These are phyloP conservation scores for Beta lomatogona DNA, from an alignment of 179 eudicot genomes.

Conservation along the genomic window DNA sequence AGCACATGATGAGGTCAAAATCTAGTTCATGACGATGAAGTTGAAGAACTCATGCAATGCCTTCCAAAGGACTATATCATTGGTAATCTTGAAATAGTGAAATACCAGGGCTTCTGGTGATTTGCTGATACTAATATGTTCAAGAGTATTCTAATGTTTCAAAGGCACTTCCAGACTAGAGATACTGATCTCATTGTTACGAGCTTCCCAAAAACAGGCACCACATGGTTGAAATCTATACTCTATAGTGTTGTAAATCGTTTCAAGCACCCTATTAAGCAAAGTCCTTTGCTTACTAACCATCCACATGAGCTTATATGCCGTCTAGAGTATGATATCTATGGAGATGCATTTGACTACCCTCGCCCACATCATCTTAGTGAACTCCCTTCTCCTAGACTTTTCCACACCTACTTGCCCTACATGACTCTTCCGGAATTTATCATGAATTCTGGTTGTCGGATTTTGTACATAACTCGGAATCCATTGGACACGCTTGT, in stretches of 20 bases:
- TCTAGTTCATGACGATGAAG: slow-evolving; percentile 8
- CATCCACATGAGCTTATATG: slow-evolving; percentile 22
- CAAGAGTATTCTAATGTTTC: slow-evolving; percentile 15
- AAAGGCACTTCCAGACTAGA: slow-evolving; percentile 12
- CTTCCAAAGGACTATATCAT: slow-evolving; percentile 14
- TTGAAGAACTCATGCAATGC: slow-evolving; percentile 13
- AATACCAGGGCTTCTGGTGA: slow-evolving; percentile 18
- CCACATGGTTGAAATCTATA: slow-evolving; percentile 20
- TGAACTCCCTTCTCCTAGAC: slow-evolving; percentile 4
- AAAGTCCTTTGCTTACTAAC: slow-evolving; percentile 11
- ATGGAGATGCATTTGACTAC: neutral
- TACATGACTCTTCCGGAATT: neutral
- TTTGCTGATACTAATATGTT: neutral
- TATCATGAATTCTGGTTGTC: neutral
- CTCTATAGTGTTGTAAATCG: slow-evolving; percentile 18
- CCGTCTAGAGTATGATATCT: slow-evolving; percentile 4
- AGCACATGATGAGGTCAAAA: neutral
- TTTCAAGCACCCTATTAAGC: neutral
- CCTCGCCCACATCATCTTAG: neutral
- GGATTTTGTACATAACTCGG: neutral
- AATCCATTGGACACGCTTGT: slow-evolving; percentile 1
- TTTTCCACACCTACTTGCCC: slow-evolving; percentile 2
- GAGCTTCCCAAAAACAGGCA: slow-evolving; percentile 24
- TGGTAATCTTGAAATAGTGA: slow-evolving; percentile 5
- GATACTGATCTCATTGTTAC: slow-evolving; percentile 13